Evolutionary conservation across 1,284 basidiomycete species (phyloP).

Genomic region (Irpex rosettiformis): DNA sequence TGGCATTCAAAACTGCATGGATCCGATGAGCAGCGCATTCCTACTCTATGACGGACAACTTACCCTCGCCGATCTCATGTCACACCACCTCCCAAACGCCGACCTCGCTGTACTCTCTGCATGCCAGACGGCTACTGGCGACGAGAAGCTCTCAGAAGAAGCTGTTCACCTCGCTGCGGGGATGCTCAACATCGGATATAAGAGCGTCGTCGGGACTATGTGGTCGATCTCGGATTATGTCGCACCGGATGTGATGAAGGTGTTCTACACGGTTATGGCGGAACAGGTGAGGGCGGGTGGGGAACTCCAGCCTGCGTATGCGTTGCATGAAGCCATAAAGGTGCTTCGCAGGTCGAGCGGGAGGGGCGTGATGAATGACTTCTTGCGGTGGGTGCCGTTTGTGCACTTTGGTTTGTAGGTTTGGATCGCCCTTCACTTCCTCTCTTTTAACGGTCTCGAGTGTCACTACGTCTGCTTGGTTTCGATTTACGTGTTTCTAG

Average conservation of each 20-base stretch:
- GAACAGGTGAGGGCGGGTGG: neutral
- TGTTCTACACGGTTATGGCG: too few relatives aligned
- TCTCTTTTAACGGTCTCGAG: too few relatives aligned
- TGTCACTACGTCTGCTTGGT: too few relatives aligned
- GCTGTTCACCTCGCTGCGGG: neutral
- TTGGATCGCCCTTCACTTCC: too few relatives aligned
- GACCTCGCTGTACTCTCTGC: neutral
- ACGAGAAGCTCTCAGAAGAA: neutral
- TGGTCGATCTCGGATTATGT: neutral
- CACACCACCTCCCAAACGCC: neutral
- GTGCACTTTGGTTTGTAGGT: too few relatives aligned
- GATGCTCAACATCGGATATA: neutral
- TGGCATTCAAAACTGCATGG: conserved; percentile 12
- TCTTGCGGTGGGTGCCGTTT: too few relatives aligned
- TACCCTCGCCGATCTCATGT: conserved; percentile 13
- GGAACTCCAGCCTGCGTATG: too few relatives aligned
- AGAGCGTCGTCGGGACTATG: neutral
- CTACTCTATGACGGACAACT: conserved; percentile 14
- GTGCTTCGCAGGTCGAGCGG: too few relatives aligned
- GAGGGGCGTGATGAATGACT: too few relatives aligned
- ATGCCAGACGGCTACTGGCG: neutral
- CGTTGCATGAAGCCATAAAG: neutral
- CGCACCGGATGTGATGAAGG: too few relatives aligned
- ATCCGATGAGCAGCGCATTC: conserved; percentile 16
- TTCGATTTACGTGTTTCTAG: too few relatives aligned